Conservation (phyloP, 768 basidiomycete genomes). For the Mycena sanguinolenta region DNA sequence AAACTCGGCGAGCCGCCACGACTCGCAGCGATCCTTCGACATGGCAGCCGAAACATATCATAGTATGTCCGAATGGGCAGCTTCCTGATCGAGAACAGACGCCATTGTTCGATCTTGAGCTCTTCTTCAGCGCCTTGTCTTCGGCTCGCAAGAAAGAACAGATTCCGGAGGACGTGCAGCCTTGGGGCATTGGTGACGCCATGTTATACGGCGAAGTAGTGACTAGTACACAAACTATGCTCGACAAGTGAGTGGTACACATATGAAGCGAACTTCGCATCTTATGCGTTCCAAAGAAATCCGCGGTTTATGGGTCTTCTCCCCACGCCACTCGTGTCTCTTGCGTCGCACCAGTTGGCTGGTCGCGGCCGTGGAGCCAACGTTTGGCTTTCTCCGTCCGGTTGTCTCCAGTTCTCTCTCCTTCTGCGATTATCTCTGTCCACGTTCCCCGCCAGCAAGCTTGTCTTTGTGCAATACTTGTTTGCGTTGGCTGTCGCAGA, state of each 20-base stretch:
- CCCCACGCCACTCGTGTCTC: constrained; percentile 82
- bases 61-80: constrained; percentile 61
- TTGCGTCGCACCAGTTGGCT: constrained; percentile 89
- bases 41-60: constrained; percentile 66
- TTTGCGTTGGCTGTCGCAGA: constrained; percentile 91
- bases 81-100: constrained; percentile 68
- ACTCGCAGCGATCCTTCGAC: constrained; percentile 47
- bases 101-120: constrained; percentile 78
- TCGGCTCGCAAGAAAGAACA: constrained; percentile 46
- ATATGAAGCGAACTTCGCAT: constrained; percentile 13
- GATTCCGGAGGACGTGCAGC: constrained; percentile 37
- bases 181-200: constrained; percentile 80
- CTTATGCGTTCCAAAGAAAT: constrained; percentile 66
- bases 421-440: constrained; percentile 71
- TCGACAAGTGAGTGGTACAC: constrained; percentile 80
- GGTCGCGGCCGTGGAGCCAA: constrained; percentile 93
- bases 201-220: constrained; percentile 91
- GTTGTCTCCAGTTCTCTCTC: constrained; percentile 89
- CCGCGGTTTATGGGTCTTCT: constrained; percentile 75
- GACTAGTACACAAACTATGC: constrained; percentile 94
- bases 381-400: constrained; percentile 91
- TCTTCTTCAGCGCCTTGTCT: constrained; percentile 71
- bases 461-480: constrained; percentile 96
- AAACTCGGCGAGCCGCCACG: constrained; percentile 36
- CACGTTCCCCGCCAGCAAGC: constrained; percentile 66